These are phyloP conservation scores for Citrus glauca DNA, from an alignment of 345 rosid genomes.

Conservation along the genomic window DNA sequence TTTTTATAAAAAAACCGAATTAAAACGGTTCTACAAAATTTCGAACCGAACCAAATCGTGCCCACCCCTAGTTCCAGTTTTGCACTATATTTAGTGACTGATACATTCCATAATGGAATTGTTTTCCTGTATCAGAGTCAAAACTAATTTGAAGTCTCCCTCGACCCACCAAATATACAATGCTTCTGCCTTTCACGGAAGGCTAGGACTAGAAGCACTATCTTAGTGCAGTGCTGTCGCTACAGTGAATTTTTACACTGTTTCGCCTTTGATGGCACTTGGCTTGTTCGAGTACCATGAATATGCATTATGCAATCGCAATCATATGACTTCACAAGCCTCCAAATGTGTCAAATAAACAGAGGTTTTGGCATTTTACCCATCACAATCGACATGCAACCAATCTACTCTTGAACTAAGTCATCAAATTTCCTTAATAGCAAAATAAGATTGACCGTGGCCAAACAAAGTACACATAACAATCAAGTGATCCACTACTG, in stretches of 20 bases:
- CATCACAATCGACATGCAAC: background rate
- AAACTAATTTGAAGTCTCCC: background rate
- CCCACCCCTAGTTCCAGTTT: background rate
- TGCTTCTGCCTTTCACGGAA: background rate
- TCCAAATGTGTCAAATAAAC: background rate
- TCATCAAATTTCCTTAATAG: background rate
- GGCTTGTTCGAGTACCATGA: background rate
- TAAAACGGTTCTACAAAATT: too few relatives aligned
- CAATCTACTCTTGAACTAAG: background rate
- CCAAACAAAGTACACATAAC: background rate
- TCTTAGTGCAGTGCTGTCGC: background rate
- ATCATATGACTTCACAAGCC: background rate
- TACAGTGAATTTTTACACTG: background rate
- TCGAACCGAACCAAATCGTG: too few relatives aligned
- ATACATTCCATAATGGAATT: background rate
- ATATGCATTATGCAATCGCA: background rate
- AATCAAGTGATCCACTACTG: background rate
- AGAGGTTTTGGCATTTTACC: too few relatives aligned
- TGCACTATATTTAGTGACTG: background rate
- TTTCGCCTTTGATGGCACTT: background rate
- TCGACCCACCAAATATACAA: background rate
- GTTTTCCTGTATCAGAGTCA: slow-evolving; percentile 4
- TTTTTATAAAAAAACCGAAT: too few relatives aligned
- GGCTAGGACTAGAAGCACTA: slow-evolving; percentile 3
- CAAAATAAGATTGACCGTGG: background rate